These are phyloP conservation scores for Septoria petroselini DNA, from an alignment of 2,329 filamentous ascomycete species.

Conservation along the genomic window DNA sequence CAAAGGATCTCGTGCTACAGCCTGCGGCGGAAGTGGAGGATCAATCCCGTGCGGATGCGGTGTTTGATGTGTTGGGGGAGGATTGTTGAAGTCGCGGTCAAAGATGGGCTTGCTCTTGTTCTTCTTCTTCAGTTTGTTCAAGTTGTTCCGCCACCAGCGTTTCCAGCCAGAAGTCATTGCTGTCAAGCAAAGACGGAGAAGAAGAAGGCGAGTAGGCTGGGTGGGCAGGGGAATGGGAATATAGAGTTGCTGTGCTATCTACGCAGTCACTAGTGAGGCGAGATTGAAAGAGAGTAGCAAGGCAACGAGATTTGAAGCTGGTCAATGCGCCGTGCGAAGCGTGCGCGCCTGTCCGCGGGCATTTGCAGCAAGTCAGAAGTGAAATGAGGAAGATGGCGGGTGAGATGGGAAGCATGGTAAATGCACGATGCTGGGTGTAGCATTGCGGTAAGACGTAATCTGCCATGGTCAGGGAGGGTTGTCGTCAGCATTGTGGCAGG, in stretches of 20 bases:
- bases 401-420: not conserved
- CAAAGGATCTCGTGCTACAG: constrained; percentile 9
- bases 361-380: not conserved
- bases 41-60: constrained; percentile 1
- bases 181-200: not conserved
- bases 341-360: not conserved
- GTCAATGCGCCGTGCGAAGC: not conserved
- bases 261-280: not conserved
- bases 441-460: constrained; percentile 6
- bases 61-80: constrained; percentile 5
- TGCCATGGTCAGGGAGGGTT: constrained; percentile 1
- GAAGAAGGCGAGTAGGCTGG: not conserved
- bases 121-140: constrained; percentile 18
- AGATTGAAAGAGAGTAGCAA: not conserved
- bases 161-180: constrained; percentile 6
- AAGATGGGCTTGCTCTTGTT: constrained; percentile 11
- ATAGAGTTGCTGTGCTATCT: not conserved
- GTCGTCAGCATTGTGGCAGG: constrained; percentile 11
- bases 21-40: not conserved
- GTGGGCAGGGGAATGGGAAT: not conserved
- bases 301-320: not conserved
- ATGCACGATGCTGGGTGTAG: not conserved
- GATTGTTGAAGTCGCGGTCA: constrained; percentile 13
- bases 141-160: constrained; percentile 18
- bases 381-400: constrained; percentile 2